Conservation (phyloP, 768 basidiomycete species). For the Sarcodon aspratus region DNA sequence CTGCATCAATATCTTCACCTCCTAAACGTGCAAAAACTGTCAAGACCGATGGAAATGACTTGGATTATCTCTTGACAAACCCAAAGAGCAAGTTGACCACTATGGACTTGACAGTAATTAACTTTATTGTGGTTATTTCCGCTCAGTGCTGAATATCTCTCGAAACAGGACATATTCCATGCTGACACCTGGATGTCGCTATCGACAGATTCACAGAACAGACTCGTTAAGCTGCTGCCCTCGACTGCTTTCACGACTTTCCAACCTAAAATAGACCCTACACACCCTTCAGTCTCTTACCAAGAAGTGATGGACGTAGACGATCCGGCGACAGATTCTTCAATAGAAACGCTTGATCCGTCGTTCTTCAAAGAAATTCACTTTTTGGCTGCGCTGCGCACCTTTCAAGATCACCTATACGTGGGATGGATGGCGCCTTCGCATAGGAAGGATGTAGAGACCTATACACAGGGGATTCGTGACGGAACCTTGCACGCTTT, state of each 20-base stretch:
- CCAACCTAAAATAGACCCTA: conserved; percentile 7
- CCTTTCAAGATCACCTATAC: conserved; percentile 51
- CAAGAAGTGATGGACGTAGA: conserved; percentile 7
- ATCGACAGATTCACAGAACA: conserved; percentile 13
- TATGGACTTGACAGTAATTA: conserved; percentile 35
- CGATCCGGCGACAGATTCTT: background rate
- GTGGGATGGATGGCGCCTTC: conserved; percentile 37
- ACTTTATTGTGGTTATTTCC: background rate
- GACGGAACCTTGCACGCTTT: conserved; percentile 38
- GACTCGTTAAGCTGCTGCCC: conserved; percentile 16
- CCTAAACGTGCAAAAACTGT: no score
- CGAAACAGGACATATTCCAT: conserved; percentile 10
- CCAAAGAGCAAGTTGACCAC: conserved; percentile 37
- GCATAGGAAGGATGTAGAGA: conserved; percentile 27
- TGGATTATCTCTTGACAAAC: conserved; percentile 30
- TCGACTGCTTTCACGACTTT: conserved; percentile 16
- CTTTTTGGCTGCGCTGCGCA: conserved; percentile 41
- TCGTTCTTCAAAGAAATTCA: conserved; percentile 38
- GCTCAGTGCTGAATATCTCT: background rate
- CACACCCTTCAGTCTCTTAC: conserved; percentile 12
- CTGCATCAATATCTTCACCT: no score
- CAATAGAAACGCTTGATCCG: conserved; percentile 19
- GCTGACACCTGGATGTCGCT: conserved; percentile 14
- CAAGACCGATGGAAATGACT: conserved; percentile 7
- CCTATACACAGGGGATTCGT: conserved; percentile 31